Evolutionary conservation across 2,329 filamentous ascomycete genomes (phyloP).

Genomic region (Drechmeria coniospora): DNA sequence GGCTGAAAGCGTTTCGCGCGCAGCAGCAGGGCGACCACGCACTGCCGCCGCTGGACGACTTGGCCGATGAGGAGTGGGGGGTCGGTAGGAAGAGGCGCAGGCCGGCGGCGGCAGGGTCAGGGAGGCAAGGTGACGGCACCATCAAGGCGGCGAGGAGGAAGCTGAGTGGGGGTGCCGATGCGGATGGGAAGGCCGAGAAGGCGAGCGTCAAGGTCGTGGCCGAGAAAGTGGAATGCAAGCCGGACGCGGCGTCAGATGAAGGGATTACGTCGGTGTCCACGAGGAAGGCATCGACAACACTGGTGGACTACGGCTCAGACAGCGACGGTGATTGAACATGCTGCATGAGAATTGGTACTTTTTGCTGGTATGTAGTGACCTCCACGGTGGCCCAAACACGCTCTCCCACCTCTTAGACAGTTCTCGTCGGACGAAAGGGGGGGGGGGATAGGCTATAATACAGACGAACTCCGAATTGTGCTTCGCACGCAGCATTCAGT

Average conservation of each 20-base stretch:
- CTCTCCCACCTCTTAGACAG: background rate
- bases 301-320: slow-evolving; percentile 42
- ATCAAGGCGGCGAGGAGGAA: slow-evolving; percentile 17
- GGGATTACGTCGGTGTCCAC: background rate
- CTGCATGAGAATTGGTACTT: background rate
- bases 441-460: too few species aligned
- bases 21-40: slow-evolving; percentile 23
- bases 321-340: slow-evolving; percentile 22
- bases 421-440: too few species aligned
- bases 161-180: slow-evolving; percentile 6
- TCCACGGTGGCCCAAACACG: slow-evolving; percentile 1
- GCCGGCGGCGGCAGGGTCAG: slow-evolving; percentile 18
- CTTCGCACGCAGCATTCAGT: too few species aligned
- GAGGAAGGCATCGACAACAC: slow-evolving; percentile 17
- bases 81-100: slow-evolving; percentile 19
- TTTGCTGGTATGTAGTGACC: slow-evolving; percentile 4
- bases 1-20: slow-evolving; percentile 38
- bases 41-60: slow-evolving; percentile 7
- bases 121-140: slow-evolving; percentile 9
- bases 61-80: slow-evolving; percentile 15
- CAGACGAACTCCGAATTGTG: too few species aligned
- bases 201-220: slow-evolving; percentile 1
- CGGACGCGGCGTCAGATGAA: slow-evolving; percentile 2
- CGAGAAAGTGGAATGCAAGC: background rate
- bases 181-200: slow-evolving; percentile 5